Evolutionary conservation across 129 eudicot genomes (phyloP), one percentile per base, ranked within the genome.

Genomic region (Chrysanthemum makinoi): DNA sequence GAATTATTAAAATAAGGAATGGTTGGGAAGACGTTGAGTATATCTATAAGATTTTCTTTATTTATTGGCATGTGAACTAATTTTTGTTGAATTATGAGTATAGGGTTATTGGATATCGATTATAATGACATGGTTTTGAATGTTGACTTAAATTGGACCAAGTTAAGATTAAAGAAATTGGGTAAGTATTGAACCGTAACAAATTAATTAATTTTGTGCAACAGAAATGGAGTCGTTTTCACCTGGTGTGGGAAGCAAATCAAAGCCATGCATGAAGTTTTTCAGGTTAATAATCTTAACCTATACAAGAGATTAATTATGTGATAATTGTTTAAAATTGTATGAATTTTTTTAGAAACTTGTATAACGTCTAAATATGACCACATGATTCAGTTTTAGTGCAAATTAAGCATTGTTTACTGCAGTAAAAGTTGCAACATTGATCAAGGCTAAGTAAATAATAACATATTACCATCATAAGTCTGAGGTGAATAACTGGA

Each of bases 261-360:
- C 88, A 79, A 88, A 85, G 96, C 91, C 96, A 49, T 88, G 96
- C 91, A 86, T 65, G 80, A 88, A 88, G 91, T 88, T 88, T 83
- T 88, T 85, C 96, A 64, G 69, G 69, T 64, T 64, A 17, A 64
- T 39, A 64, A 39, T 64, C 53, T 64, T 64, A 64, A n/a, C 26
- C 53, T 64, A 64, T 17, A 64, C 16, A 43, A 43, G 69, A 39
- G 14, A 39, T 39, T 6, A 14, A 64, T 35, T 30, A 17, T 43
- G 13, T 64, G 43, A 35, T 64, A 64, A 43, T 33, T 39, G n/a
- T 64, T 1, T 64, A 17, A 64, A 35, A 15, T 16, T 63, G 66
- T 64, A 64, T 35, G 16, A 24, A 10, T 64, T 13, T 2, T 0
- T 64, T 6, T 39, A 2, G 17, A 39, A 64, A 2, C 52, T 64